phyloP scores from a whole-genome alignment of 2,329 filamentous ascomycete genomes.

The Pseudocercospora pini-densiflorae region DNA sequence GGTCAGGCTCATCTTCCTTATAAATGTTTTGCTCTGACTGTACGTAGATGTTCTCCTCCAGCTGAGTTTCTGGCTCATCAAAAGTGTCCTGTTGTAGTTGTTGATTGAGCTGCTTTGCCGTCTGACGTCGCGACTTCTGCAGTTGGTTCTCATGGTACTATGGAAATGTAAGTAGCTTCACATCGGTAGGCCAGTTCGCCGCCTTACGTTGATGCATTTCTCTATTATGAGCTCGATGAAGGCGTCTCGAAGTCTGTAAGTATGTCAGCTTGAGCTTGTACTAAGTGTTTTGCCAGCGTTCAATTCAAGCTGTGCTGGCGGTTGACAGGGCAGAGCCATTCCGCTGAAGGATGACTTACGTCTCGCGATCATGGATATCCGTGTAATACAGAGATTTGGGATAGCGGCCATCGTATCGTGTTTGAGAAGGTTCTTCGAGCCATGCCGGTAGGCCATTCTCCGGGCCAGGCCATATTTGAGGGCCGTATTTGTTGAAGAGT shows the following conservation, averaged over 20 bases:
- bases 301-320: background rate
- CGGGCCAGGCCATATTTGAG: slow-evolving; percentile 23
- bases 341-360: slow-evolving; percentile 11
- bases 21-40: background rate
- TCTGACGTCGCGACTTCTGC: slow-evolving; percentile 21
- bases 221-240: slow-evolving; percentile 26
- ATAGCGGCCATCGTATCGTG: slow-evolving; percentile 21
- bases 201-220: slow-evolving; percentile 19
- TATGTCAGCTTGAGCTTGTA: slow-evolving; percentile 12
- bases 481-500: slow-evolving; percentile 20
- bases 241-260: slow-evolving; percentile 18
- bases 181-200: background rate
- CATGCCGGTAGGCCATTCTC: slow-evolving; percentile 20
- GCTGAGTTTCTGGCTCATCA: background rate
- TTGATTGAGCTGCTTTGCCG: slow-evolving; percentile 14
- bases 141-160: slow-evolving; percentile 25
- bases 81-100: slow-evolving; percentile 10
- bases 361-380: slow-evolving; percentile 17
- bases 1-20: slow-evolving; percentile 1
- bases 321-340: too few species aligned
- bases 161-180: background rate
- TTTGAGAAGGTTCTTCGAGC: slow-evolving; percentile 19
- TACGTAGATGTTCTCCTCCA: background rate
- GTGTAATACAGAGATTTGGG: slow-evolving; percentile 18
- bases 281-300: background rate